Evolutionary conservation across 2,329 filamentous ascomycete species (phyloP).

Genomic region (Aspergillus sp.): DNA sequence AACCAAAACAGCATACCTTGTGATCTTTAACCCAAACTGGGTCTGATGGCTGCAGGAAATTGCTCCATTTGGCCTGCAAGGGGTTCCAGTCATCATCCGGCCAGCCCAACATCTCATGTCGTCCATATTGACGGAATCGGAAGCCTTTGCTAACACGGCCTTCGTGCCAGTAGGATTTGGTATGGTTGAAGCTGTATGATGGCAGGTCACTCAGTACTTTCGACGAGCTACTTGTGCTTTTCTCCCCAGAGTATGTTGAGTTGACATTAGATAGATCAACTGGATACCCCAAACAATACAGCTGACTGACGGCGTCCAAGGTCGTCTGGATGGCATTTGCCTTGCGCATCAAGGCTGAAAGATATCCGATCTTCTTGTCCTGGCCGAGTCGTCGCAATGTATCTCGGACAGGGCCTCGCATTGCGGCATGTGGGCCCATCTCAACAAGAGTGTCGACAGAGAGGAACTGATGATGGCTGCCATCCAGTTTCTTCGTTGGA

Average conservation of each 20-base stretch:
- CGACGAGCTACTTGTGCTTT: conserved; percentile 9
- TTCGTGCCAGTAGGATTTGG: conserved; percentile 20
- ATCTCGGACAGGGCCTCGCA: conserved; percentile 24
- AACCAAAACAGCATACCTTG: conserved; percentile 5
- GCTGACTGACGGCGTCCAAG: not conserved
- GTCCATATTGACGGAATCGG: conserved; percentile 11
- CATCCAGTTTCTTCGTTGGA: not conserved
- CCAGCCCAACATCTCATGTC: conserved; percentile 22
- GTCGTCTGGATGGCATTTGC: conserved; percentile 15
- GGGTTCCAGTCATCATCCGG: conserved; percentile 3
- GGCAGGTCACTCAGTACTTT: conserved; percentile 22
- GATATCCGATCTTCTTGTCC: conserved; percentile 12
- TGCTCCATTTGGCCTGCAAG: conserved; percentile 23
- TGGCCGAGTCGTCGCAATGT: conserved; percentile 8
- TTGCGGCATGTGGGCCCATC: conserved; percentile 28
- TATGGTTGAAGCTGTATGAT: conserved; percentile 22
- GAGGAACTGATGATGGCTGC: conserved; percentile 2
- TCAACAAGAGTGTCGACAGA: conserved; percentile 23
- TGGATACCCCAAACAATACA: conserved; percentile 1
- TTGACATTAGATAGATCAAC: conserved; percentile 1
- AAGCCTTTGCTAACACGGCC: conserved; percentile 15
- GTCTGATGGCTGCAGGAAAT: conserved; percentile 20
- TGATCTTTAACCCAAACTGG: conserved; percentile 27
- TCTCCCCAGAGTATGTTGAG: too few relatives aligned
- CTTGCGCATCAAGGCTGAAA: conserved; percentile 17